A percentile compares a stretch with the other conserved stretches of the same genome.
phyloP scores from a whole-genome alignment of 2,329 filamentous ascomycete genomes.

The Claviceps cyperi region DNA sequence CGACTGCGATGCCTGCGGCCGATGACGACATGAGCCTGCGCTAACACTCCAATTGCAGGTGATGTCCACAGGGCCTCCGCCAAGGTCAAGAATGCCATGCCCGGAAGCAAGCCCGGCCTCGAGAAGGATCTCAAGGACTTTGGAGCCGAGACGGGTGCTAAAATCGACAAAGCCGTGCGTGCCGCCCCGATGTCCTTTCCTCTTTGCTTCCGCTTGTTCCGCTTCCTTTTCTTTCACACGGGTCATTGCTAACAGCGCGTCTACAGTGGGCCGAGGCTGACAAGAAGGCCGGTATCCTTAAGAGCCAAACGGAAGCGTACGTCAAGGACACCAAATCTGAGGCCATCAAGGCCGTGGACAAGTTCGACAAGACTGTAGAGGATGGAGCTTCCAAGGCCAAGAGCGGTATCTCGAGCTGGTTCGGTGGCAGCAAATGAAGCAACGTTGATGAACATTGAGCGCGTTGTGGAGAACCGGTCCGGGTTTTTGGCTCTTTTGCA shows the following conservation, averaged over 20 bases:
- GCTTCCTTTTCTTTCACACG: neutral
- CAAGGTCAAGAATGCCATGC: slow-evolving; percentile 51
- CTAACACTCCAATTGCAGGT: slow-evolving; percentile 35
- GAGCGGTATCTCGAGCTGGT: slow-evolving; percentile 73
- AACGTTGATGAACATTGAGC: neutral
- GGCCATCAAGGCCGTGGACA: slow-evolving; percentile 59
- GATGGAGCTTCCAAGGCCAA: slow-evolving; percentile 69
- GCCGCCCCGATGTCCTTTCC: neutral
- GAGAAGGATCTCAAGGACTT: slow-evolving; percentile 46
- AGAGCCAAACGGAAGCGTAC: slow-evolving; percentile 43
- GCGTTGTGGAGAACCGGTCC: neutral
- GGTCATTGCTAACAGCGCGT: neutral
- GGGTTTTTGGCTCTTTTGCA: neutral
- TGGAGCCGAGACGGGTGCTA: slow-evolving; percentile 38
- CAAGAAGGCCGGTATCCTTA: slow-evolving; percentile 45
- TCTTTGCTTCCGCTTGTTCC: neutral
- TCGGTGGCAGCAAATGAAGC: slow-evolving; percentile 43
- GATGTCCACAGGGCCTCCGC: slow-evolving; percentile 58
- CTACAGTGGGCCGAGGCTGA: slow-evolving; percentile 40
- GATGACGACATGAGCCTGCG: neutral
- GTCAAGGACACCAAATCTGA: slow-evolving; percentile 50
- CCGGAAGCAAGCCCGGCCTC: slow-evolving; percentile 44
- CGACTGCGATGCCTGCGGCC: neutral
- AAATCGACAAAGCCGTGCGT: slow-evolving; percentile 56
- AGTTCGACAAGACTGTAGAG: slow-evolving; percentile 72